Evolutionary conservation across 768 basidiomycete genomes (phyloP).

Genomic region (Pulveroboletus sp.): DNA sequence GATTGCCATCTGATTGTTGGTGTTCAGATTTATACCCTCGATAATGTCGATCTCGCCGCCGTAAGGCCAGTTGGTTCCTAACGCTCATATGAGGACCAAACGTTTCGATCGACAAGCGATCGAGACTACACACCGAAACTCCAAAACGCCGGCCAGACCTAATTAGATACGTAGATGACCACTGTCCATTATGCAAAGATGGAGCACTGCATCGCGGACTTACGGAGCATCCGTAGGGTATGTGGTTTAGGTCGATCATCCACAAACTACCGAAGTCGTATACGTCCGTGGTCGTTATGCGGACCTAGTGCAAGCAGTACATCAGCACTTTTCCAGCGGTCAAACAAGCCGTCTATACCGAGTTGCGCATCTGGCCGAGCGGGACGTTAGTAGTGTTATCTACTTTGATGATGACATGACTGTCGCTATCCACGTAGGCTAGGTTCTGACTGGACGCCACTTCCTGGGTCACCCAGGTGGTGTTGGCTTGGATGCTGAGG

Average conservation of each 20-base stretch:
- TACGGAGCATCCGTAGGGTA: constrained; percentile 58
- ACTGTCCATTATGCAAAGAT: neutral
- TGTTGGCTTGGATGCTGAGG: constrained; percentile 45
- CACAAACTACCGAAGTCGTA: constrained; percentile 44
- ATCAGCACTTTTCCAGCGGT: neutral
- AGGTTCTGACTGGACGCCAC: constrained; percentile 46
- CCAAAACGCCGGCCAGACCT: constrained; percentile 33
- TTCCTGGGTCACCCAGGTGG: constrained; percentile 49
- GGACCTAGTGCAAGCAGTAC: constrained; percentile 30
- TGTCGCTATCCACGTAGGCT: constrained; percentile 54
- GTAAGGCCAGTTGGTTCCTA: constrained; percentile 36
- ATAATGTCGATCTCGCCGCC: constrained; percentile 57
- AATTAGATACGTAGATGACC: neutral
- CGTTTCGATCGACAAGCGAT: neutral
- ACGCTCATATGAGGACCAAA: neutral
- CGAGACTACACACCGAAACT: constrained; percentile 20
- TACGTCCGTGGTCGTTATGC: constrained; percentile 40
- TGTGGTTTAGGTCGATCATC: constrained; percentile 42
- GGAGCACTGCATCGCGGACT: constrained; percentile 15
- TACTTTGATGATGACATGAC: constrained; percentile 68
- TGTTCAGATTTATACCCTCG: constrained; percentile 52
- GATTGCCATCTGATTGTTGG: constrained; percentile 52
- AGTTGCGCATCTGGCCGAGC: constrained; percentile 48
- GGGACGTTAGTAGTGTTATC: constrained; percentile 62
- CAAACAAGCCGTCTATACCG: constrained; percentile 36